phyloP scores from a whole-genome alignment of 768 basidiomycete species.

The Podaxis pistillaris region DNA sequence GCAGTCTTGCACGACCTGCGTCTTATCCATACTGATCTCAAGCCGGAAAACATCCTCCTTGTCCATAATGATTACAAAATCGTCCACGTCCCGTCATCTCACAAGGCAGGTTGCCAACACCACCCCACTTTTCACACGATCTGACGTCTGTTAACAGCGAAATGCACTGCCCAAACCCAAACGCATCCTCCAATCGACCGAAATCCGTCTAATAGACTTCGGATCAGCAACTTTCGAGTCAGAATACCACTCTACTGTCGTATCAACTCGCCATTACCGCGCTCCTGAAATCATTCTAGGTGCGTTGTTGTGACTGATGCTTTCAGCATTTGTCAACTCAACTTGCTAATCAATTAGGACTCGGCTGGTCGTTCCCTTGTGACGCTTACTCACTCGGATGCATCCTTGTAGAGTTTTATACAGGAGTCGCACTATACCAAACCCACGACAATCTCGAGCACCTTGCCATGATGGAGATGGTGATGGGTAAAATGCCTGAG shows the following conservation, averaged over 20 bases:
- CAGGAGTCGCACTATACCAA: slow-evolving; percentile 97
- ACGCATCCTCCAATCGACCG: slow-evolving; percentile 80
- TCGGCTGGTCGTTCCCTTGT: slow-evolving; percentile 98
- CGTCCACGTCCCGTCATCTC: slow-evolving; percentile 56
- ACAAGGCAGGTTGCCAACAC: slow-evolving; percentile 49
- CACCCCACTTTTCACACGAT: slow-evolving; percentile 13
- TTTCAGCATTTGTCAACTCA: slow-evolving; percentile 17
- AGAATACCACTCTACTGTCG: slow-evolving; percentile 98
- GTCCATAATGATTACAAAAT: slow-evolving; percentile 79
- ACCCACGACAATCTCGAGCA: slow-evolving; percentile 99
- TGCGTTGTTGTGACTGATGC: slow-evolving; percentile 33
- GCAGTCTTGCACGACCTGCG: slow-evolving; percentile 88
- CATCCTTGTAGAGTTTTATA: slow-evolving; percentile 98
- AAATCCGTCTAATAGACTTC: slow-evolving; percentile 96
- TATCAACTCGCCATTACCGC: slow-evolving; percentile 96
- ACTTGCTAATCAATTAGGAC: slow-evolving; percentile 48
- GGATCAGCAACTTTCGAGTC: slow-evolving; percentile 97
- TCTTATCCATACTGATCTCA: slow-evolving; percentile 96
- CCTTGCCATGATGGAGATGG: slow-evolving; percentile 99
- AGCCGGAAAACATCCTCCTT: slow-evolving; percentile 97
- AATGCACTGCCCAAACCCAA: slow-evolving; percentile 67
- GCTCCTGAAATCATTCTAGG: slow-evolving; percentile 99
- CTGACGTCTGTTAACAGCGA: slow-evolving; percentile 41
- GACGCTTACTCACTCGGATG: slow-evolving; percentile 98
- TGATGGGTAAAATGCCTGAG: slow-evolving; percentile 97